A percentile compares a stretch with the other conserved stretches of the same genome.
These are phyloP conservation scores for Globisporangium heterothallicum DNA, from an alignment of 352 stramenopile species.

Conservation along the genomic window DNA sequence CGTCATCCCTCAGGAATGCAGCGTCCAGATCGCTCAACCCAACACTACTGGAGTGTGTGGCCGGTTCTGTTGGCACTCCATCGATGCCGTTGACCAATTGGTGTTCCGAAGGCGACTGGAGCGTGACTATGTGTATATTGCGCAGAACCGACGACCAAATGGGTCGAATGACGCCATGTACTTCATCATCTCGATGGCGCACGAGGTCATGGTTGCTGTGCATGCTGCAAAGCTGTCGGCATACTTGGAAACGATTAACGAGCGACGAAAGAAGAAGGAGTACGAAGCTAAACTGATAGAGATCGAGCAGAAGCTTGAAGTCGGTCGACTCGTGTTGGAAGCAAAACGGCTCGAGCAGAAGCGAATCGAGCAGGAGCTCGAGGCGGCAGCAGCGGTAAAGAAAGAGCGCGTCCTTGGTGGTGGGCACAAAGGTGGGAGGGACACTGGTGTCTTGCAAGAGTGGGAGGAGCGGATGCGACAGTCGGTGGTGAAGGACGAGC, in stretches of 20 bases:
- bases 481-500: constrained; percentile 42
- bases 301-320: constrained; percentile 65
- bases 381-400: constrained; percentile 25
- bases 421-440: background rate
- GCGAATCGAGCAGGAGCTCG: constrained; percentile 46
- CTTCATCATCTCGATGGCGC: constrained; percentile 43
- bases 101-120: constrained; percentile 42
- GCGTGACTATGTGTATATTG: constrained; percentile 51
- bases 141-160: constrained; percentile 36
- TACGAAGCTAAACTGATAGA: constrained; percentile 53
- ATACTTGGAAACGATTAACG: constrained; percentile 39
- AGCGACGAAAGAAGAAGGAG: constrained; percentile 34
- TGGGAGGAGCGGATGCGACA: constrained; percentile 40
- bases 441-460: constrained; percentile 18
- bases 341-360: constrained; percentile 63
- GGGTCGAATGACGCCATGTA: constrained; percentile 35
- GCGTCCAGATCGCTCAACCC: constrained; percentile 38
- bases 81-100: constrained; percentile 21
- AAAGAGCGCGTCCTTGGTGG: constrained; percentile 16
- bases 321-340: constrained; percentile 42
- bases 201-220: constrained; percentile 53
- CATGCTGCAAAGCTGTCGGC: constrained; percentile 28
- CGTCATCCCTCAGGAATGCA: constrained; percentile 42
- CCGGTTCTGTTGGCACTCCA: constrained; percentile 63
- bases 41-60: constrained; percentile 55